A percentile compares a stretch with the other conserved stretches of the same genome.
These are phyloP conservation scores for Lophium mytilinum DNA, from an alignment of 495 filamentous ascomycete genomes.

Conservation along the genomic window DNA sequence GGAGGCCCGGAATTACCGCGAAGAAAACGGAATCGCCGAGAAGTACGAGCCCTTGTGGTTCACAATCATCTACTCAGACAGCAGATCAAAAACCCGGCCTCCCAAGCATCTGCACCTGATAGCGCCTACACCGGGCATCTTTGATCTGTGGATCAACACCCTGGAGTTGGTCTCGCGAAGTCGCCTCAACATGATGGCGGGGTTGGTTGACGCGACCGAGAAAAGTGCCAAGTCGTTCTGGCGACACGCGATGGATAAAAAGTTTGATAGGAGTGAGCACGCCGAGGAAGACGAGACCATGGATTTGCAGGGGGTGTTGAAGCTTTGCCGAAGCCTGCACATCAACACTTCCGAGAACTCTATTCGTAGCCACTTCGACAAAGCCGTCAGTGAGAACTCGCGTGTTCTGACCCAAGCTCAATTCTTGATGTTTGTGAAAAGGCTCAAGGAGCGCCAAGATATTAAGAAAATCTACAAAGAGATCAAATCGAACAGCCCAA, in stretches of 20 bases:
- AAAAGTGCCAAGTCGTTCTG: conserved; percentile 73
- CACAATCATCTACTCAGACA: conserved; percentile 74
- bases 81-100: conserved; percentile 56
- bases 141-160: conserved; percentile 71
- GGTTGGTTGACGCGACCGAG: conserved; percentile 65
- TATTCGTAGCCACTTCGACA: conserved; percentile 65
- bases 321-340: conserved; percentile 76
- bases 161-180: conserved; percentile 73
- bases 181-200: conserved; percentile 81
- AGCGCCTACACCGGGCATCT: conserved; percentile 57
- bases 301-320: conserved; percentile 66
- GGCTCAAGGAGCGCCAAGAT: conserved; percentile 78
- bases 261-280: conserved; percentile 48
- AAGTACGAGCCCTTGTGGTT: conserved; percentile 66
- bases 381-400: conserved; percentile 54
- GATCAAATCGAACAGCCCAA: conserved; percentile 42
- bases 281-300: conserved; percentile 57
- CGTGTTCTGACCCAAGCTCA: conserved; percentile 64
- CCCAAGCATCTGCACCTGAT: conserved; percentile 79
- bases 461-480: conserved; percentile 60
- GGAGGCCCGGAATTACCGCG: conserved; percentile 82
- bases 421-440: conserved; percentile 71
- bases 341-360: conserved; percentile 75
- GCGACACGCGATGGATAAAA: conserved; percentile 73
- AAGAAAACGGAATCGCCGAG: conserved; percentile 64